phyloP scores from a whole-genome alignment of 106 monocot species.

The Hemerocallis citrina region DNA sequence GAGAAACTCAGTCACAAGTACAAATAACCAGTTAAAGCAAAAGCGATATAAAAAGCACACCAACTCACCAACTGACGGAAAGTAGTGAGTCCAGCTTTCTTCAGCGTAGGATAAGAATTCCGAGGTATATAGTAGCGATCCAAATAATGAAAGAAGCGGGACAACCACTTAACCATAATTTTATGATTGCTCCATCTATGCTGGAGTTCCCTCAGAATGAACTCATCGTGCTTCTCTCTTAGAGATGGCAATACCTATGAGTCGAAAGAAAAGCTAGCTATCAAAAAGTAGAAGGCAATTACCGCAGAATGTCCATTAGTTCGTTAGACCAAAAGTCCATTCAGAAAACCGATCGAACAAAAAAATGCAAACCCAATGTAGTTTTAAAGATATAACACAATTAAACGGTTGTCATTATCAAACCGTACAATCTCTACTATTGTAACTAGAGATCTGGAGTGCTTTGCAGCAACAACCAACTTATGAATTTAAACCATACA shows the following conservation, averaged over 20 bases:
- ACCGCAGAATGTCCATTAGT: no score
- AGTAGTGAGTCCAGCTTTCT: conserved; percentile 77
- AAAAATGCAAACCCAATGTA: neutral
- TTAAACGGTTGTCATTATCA: no score
- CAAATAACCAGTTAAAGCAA: neutral
- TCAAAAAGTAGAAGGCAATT: no score
- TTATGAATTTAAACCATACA: no score
- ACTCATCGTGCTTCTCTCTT: conserved; percentile 79
- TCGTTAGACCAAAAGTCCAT: no score
- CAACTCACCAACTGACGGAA: conserved; percentile 73
- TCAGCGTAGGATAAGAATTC: conserved; percentile 58
- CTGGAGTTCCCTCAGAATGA: conserved; percentile 78
- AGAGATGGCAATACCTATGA: conserved; percentile 70
- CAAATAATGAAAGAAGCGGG: conserved; percentile 75
- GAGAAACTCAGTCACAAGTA: neutral
- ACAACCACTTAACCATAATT: conserved; percentile 81
- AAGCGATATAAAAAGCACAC: neutral
- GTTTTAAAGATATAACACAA: no score
- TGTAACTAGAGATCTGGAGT: no score
- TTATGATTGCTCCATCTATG: conserved; percentile 84
- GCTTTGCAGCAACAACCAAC: no score
- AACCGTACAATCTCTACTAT: no score
- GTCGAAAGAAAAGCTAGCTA: conserved; percentile 1
- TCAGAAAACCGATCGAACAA: no score
- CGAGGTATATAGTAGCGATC: conserved; percentile 71